Percentiles rank a stretch among this genome's conserved stretches.
These are phyloP conservation scores for Phaeosphaeriaceae sp. DNA, from an alignment of 2,329 filamentous ascomycete species.

Conservation along the genomic window DNA sequence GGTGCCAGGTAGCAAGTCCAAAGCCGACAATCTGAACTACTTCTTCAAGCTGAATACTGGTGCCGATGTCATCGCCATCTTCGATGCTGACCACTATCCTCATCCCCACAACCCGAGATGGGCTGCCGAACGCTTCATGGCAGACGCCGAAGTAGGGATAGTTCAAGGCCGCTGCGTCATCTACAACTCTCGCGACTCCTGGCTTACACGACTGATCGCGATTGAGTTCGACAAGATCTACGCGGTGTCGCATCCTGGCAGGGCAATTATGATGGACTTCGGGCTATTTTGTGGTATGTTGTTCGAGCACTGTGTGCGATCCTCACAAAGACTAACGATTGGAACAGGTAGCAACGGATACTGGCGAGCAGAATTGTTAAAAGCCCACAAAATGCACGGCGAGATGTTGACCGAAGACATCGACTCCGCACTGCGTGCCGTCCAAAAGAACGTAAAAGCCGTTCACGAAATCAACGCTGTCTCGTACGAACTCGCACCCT, in stretches of 20 bases:
- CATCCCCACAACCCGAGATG: constrained; percentile 55
- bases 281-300: constrained; percentile 51
- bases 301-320: neutral
- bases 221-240: constrained; percentile 59
- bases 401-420: constrained; percentile 58
- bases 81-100: constrained; percentile 56
- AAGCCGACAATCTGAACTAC: constrained; percentile 57
- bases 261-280: constrained; percentile 53
- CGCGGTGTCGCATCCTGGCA: constrained; percentile 55
- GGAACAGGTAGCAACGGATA: constrained; percentile 47
- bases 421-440: constrained; percentile 53
- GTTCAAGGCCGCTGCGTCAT: constrained; percentile 58
- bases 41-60: constrained; percentile 51
- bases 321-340: neutral
- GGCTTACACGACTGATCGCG: constrained; percentile 52
- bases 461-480: constrained; percentile 55
- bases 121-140: constrained; percentile 53
- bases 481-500: constrained; percentile 55
- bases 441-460: constrained; percentile 48
- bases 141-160: constrained; percentile 49
- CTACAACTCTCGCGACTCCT: constrained; percentile 52
- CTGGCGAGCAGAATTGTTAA: constrained; percentile 51
- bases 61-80: constrained; percentile 53
- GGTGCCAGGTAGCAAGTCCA: constrained; percentile 54
- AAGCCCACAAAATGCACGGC: constrained; percentile 53